Conservation (phyloP, 768 basidiomycete species). For the Naganishia friedmannii region DNA sequence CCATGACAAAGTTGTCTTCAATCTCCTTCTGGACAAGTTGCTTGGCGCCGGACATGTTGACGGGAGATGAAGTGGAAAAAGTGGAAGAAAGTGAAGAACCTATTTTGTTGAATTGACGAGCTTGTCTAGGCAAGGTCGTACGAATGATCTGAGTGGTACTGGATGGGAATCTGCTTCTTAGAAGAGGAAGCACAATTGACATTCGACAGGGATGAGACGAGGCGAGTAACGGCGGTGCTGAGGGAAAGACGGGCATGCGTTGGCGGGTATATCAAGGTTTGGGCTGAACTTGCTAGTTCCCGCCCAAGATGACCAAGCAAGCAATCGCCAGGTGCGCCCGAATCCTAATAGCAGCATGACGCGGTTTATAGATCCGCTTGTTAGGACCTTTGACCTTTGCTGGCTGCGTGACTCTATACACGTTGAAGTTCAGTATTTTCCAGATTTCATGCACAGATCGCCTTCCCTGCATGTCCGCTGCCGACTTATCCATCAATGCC, state of each 20-base stretch:
- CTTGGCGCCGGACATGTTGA: constrained; percentile 37
- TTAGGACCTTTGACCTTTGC: not conserved
- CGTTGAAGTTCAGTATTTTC: too few relatives aligned
- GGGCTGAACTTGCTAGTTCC: not conserved
- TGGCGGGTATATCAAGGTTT: not conserved
- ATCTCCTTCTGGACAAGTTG: constrained; percentile 41
- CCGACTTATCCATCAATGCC: not conserved
- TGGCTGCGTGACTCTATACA: not conserved
- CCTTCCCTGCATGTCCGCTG: not conserved
- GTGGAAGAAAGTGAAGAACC: constrained; percentile 28
- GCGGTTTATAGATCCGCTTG: not conserved
- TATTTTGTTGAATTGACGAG: constrained; percentile 19
- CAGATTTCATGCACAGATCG: too few relatives aligned
- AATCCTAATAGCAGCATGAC: not conserved
- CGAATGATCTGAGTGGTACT: not conserved
- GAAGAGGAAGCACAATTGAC: constrained; percentile 11
- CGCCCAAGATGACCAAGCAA: not conserved
- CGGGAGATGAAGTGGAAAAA: constrained; percentile 24
- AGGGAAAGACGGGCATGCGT: not conserved
- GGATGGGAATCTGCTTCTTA: constrained; percentile 14
- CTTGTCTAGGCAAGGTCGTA: constrained; percentile 20
- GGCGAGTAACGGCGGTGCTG: not conserved
- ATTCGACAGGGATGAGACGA: constrained; percentile 9
- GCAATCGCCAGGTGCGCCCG: not conserved
- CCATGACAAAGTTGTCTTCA: constrained; percentile 45